phyloP scores from a whole-genome alignment of 225 moss, liverwort and hornwort genomes.

The Sphagnum contortum region DNA sequence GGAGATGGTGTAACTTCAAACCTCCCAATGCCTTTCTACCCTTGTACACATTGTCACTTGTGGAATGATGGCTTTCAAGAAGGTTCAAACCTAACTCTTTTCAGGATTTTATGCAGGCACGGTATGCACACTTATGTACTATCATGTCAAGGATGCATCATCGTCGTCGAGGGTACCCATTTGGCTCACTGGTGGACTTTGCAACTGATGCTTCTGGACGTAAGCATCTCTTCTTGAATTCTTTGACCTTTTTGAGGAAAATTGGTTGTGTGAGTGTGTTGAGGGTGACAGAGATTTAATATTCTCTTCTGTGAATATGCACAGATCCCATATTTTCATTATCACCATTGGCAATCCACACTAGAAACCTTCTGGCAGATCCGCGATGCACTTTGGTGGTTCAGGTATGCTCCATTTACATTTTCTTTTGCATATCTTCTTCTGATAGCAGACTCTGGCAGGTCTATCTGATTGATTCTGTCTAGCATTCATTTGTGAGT shows the following conservation, averaged over 20 bases:
- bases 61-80: no score
- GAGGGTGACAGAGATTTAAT: background rate
- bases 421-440: background rate
- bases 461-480: no score
- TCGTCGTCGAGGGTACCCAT: conserved; percentile 65
- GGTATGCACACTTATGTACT: conserved; percentile 72
- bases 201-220: conserved; percentile 64
- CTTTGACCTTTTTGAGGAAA: background rate
- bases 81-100: no score
- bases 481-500: no score
- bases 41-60: no score
- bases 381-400: conserved; percentile 90
- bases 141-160: conserved; percentile 85
- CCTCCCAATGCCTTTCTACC: no score
- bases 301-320: background rate
- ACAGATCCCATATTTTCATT: conserved; percentile 93
- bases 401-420: conserved; percentile 36
- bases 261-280: background rate
- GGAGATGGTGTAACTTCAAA: no score
- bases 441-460: no score
- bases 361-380: conserved; percentile 94
- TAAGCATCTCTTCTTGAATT: conserved; percentile 14
- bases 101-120: conserved; percentile 25
- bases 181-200: conserved; percentile 68
- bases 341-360: conserved; percentile 94